Evolutionary conservation across 202 grass and related monocot species (phyloP).

Genomic region (Panicum virgatum): DNA sequence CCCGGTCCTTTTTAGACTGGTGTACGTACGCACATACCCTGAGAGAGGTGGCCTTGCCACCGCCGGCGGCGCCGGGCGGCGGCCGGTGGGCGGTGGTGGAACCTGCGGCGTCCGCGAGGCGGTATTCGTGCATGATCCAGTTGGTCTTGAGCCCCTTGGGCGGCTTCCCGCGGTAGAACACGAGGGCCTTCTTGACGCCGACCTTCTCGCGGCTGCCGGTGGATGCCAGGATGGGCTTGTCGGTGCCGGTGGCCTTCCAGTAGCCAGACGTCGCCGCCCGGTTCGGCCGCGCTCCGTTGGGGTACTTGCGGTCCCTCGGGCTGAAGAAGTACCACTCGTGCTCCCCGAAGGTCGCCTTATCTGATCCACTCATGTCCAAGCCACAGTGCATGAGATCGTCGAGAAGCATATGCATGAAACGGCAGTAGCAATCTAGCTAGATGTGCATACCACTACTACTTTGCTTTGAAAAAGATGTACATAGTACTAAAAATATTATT

Average conservation of each 20-base stretch:
- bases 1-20: not conserved
- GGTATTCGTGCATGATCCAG: conserved; percentile 99
- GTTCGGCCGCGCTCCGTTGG: conserved; percentile 83
- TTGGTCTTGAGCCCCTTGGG: conserved; percentile 76
- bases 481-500: conserved; percentile 5
- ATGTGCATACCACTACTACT: not conserved
- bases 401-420: not conserved
- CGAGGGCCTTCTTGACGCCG: conserved; percentile 90
- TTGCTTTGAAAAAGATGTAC: not conserved
- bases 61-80: conserved; percentile 19
- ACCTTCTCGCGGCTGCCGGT: conserved; percentile 57
- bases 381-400: not conserved
- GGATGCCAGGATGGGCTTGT: conserved; percentile 72
- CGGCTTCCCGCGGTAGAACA: conserved; percentile 92
- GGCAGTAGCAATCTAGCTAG: not conserved
- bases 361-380: conserved; percentile 39
- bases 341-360: conserved; percentile 83
- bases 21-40: conserved; percentile 69
- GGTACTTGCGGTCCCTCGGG: conserved; percentile 92
- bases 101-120: conserved; percentile 50
- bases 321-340: conserved; percentile 99
- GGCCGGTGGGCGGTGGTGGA: conserved; percentile 16
- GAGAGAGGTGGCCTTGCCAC: conserved; percentile 55
- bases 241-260: conserved; percentile 95
- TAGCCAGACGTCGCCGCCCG: conserved; percentile 86